Percentiles rank a stretch among this genome's conserved stretches.
These are phyloP conservation scores for Chenopodium quinoa DNA, from an alignment of 148 eudicot species.

Conservation along the genomic window DNA sequence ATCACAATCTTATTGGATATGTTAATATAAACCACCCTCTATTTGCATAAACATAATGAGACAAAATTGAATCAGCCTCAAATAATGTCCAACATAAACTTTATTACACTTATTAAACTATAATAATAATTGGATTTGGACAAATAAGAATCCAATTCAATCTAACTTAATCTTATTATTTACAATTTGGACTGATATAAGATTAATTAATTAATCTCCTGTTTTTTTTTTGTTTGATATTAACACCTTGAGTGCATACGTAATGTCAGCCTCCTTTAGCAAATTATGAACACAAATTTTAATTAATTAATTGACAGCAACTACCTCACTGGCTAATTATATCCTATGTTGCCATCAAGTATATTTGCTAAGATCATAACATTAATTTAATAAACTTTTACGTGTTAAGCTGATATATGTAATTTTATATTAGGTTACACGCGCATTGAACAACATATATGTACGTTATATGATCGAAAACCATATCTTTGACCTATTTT, in stretches of 20 bases:
- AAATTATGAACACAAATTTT: background rate
- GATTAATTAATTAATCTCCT: background rate
- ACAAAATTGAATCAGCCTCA: background rate
- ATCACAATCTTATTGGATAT: background rate
- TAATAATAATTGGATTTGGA: conserved; percentile 9
- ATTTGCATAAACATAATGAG: background rate
- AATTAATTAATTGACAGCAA: background rate
- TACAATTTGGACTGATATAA: background rate
- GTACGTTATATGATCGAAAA: conserved; percentile 3
- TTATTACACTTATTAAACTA: background rate
- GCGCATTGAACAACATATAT: background rate
- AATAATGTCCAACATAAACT: conserved; percentile 2
- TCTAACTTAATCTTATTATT: background rate
- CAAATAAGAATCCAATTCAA: conserved; percentile 14
- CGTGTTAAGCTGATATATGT: background rate
- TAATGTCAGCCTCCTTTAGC: background rate
- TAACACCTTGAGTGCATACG: background rate
- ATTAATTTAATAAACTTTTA: background rate
- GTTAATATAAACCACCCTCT: background rate
- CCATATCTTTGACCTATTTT: background rate
- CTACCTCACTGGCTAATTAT: background rate
- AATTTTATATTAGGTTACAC: background rate
- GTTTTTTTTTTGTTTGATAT: background rate
- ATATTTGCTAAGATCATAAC: conserved; percentile 1
- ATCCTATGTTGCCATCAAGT: background rate